These are phyloP conservation scores for Pichiaceae sp. DNA, from an alignment of 1,139 yeast species.

Conservation along the genomic window DNA sequence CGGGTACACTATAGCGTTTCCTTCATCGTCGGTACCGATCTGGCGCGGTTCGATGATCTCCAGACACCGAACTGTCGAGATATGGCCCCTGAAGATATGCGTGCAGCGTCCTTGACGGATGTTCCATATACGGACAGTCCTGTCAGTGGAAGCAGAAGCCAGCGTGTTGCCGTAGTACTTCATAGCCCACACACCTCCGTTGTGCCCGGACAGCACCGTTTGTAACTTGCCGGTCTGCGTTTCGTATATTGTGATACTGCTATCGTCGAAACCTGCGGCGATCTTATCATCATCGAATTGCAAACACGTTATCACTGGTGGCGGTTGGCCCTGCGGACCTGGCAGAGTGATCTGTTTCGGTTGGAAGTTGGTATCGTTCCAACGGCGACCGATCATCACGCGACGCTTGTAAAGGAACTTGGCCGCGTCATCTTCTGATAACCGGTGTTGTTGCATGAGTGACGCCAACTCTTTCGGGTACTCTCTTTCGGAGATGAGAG, in stretches of 20 bases:
- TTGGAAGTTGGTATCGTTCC: constrained; percentile 71
- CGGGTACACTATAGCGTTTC: constrained; percentile 58
- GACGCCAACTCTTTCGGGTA: constrained; percentile 28
- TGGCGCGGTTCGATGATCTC: constrained; percentile 69
- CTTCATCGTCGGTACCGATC: constrained; percentile 51
- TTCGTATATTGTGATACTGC: constrained; percentile 72
- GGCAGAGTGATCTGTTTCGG: constrained; percentile 66
- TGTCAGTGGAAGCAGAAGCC: constrained; percentile 87
- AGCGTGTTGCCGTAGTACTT: constrained; percentile 78
- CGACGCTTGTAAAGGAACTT: constrained; percentile 63
- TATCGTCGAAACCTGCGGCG: constrained; percentile 89
- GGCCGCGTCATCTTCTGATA: constrained; percentile 11
- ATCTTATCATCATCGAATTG: constrained; percentile 90
- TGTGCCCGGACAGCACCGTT: constrained; percentile 77
- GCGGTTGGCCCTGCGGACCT: constrained; percentile 61
- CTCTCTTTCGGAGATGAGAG: constrained; percentile 33
- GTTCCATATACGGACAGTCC: constrained; percentile 90
- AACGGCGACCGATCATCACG: constrained; percentile 55
- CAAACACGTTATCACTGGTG: constrained; percentile 84
- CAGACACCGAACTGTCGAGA: constrained; percentile 85
- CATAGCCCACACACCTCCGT: constrained; percentile 98
- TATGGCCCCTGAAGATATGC: constrained; percentile 83
- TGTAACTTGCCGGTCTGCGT: constrained; percentile 63
- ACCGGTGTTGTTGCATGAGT: constrained; percentile 5
- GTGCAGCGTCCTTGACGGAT: constrained; percentile 67